These are phyloP conservation scores for Magnolia kwangsiensis DNA, from an alignment of 164 flowering plant genomes.

Conservation along the genomic window DNA sequence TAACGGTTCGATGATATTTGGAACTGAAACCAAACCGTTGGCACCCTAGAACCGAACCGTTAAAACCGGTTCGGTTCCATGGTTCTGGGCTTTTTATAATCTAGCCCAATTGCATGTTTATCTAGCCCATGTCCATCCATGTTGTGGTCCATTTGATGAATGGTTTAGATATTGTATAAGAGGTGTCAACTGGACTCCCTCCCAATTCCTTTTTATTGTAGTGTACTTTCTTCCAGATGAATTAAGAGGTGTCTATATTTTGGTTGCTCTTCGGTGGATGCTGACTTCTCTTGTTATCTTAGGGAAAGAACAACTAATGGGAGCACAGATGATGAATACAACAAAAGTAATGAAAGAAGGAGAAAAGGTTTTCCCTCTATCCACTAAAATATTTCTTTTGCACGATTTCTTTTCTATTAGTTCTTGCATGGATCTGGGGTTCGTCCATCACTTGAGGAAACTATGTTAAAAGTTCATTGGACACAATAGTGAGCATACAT, in stretches of 20 bases:
- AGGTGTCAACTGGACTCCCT: conserved; percentile 30
- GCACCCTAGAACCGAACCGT: too few relatives aligned
- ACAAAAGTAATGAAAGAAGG: conserved; percentile 29
- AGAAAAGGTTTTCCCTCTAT: conserved; percentile 40
- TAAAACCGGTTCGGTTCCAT: too few relatives aligned
- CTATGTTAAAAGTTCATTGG: background rate
- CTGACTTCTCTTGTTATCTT: conserved; percentile 14
- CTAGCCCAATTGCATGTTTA: too few relatives aligned
- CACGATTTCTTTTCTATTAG: background rate
- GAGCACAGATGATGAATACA: conserved; percentile 25
- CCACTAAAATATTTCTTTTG: background rate
- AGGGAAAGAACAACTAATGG: conserved; percentile 43
- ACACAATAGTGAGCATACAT: background rate
- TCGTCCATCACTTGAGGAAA: background rate
- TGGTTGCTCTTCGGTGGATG: background rate
- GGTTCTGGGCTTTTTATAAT: too few relatives aligned
- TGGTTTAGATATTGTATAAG: too few relatives aligned
- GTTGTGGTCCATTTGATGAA: too few relatives aligned
- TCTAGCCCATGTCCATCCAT: too few relatives aligned
- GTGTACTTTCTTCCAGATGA: background rate
- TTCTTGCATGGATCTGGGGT: too few relatives aligned
- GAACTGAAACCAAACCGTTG: too few relatives aligned
- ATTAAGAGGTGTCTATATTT: background rate
- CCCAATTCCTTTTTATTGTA: background rate
- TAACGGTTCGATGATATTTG: too few relatives aligned